A percentile compares a stretch with the other conserved stretches of the same genome.
phyloP scores from a whole-genome alignment of 768 basidiomycete species.

The Crucibulum laeve region DNA sequence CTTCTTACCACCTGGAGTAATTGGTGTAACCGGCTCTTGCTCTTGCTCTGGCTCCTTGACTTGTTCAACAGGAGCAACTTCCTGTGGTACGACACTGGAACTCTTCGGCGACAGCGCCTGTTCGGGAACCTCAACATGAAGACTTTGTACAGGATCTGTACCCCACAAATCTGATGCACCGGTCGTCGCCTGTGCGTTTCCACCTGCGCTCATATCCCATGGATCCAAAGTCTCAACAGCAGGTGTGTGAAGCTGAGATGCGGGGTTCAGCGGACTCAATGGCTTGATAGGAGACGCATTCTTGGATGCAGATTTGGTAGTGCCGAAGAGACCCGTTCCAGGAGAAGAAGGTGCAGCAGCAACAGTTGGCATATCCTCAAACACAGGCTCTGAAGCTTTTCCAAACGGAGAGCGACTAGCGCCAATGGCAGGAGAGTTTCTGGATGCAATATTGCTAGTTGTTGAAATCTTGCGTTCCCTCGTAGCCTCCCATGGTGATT shows the following conservation, averaged over 20 bases:
- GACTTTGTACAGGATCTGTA: constrained; percentile 4
- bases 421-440: constrained; percentile 15
- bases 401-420: constrained; percentile 14
- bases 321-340: constrained; percentile 13
- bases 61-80: constrained; percentile 7
- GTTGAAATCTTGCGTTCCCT: constrained; percentile 14
- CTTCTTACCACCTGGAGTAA: constrained; percentile 12
- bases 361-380: constrained; percentile 3
- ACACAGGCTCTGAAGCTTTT: not conserved
- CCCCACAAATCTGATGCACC: constrained; percentile 3
- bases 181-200: not conserved
- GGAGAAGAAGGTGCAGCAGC: constrained; percentile 2
- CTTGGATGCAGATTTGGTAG: too few relatives aligned
- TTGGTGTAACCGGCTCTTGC: not conserved
- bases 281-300: constrained; percentile 18
- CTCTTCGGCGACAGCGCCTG: constrained; percentile 8
- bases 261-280: constrained; percentile 30
- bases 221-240: constrained; percentile 6
- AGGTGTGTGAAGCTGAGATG: constrained; percentile 16
- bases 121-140: constrained; percentile 11
- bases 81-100: not conserved
- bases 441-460: constrained; percentile 14
- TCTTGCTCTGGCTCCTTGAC: constrained; percentile 4
- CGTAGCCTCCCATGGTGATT: constrained; percentile 9
- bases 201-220: constrained; percentile 10